Evolutionary conservation across 495 filamentous ascomycete species (phyloP).

Genomic region (Achaetomiella virescens): DNA sequence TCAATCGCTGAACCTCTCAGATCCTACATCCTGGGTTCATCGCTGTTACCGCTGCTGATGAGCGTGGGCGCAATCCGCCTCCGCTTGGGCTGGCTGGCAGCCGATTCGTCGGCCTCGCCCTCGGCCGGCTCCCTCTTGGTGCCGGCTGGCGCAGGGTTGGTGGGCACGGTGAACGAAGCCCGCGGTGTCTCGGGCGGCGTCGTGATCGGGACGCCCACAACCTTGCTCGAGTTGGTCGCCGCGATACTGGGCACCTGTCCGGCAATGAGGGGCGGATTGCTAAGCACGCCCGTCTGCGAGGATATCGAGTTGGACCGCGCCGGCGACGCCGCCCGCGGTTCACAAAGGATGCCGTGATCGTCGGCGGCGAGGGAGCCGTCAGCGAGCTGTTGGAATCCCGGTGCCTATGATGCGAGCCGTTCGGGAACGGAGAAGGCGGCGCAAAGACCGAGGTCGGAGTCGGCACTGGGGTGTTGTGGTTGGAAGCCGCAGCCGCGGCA

Average conservation of each 20-base stretch:
- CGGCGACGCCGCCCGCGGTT: conserved; percentile 62
- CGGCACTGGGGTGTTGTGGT: conserved; percentile 56
- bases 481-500: conserved; percentile 40
- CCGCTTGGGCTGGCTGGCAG: conserved; percentile 53
- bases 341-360: conserved; percentile 37
- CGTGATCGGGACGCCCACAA: conserved; percentile 51
- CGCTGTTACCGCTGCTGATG: conserved; percentile 29
- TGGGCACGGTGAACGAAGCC: conserved; percentile 41
- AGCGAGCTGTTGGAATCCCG: conserved; percentile 44
- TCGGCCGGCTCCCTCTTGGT: conserved; percentile 58
- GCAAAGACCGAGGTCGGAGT: conserved; percentile 57
- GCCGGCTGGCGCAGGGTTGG: conserved; percentile 16
- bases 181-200: conserved; percentile 79
- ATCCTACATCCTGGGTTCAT: conserved; percentile 18
- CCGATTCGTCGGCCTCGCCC: conserved; percentile 39
- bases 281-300: conserved; percentile 47
- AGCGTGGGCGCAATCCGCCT: conserved; percentile 73
- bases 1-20: not conserved
- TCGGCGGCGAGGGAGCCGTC: conserved; percentile 50
- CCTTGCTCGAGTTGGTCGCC: conserved; percentile 57
- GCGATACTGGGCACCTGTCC: conserved; percentile 69
- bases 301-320: conserved; percentile 79
- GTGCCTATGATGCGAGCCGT: conserved; percentile 39
- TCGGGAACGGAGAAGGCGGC: conserved; percentile 51
- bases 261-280: conserved; percentile 70